phyloP scores from a whole-genome alignment of 2,329 filamentous ascomycete species.

The Dissoconium aciculare region DNA sequence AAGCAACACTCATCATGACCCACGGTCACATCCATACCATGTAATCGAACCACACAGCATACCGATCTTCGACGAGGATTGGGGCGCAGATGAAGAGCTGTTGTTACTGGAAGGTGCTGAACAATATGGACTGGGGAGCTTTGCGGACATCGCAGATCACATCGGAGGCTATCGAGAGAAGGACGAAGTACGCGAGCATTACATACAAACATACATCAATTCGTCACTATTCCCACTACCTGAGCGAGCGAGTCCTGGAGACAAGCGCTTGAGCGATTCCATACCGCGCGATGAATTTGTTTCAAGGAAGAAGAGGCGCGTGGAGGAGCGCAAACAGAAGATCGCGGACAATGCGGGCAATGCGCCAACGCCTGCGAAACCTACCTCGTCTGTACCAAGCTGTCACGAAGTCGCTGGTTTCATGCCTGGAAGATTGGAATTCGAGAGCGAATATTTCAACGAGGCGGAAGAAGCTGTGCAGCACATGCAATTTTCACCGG shows the following conservation, averaged over 20 bases:
- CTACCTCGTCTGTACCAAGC: conserved; percentile 83
- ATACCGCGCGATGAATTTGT: conserved; percentile 89
- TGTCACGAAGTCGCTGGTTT: conserved; percentile 98
- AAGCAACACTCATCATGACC: conserved; percentile 69
- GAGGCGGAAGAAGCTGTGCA: conserved; percentile 97
- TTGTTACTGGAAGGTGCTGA: conserved; percentile 84
- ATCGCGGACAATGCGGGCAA: conserved; percentile 71
- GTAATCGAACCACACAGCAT: conserved; percentile 98
- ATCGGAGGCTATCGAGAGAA: conserved; percentile 90
- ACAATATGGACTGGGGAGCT: conserved; percentile 89
- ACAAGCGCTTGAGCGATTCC: conserved; percentile 61
- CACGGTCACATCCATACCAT: conserved; percentile 70
- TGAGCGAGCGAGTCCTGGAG: conserved; percentile 66
- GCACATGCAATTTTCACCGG: conserved; percentile 94
- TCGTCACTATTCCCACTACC: conserved; percentile 76
- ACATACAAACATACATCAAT: conserved; percentile 73
- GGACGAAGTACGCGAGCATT: conserved; percentile 91
- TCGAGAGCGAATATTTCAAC: conserved; percentile 94
- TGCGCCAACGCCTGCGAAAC: conserved; percentile 75
- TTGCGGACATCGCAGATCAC: conserved; percentile 95
- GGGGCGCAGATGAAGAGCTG: conserved; percentile 96
- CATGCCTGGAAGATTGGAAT: conserved; percentile 94
- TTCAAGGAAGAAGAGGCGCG: conserved; percentile 76
- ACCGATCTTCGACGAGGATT: conserved; percentile 85
- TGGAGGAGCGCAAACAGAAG: conserved; percentile 78